phyloP scores from a whole-genome alignment of 345 rosid species.

The Syzygium jambos region DNA sequence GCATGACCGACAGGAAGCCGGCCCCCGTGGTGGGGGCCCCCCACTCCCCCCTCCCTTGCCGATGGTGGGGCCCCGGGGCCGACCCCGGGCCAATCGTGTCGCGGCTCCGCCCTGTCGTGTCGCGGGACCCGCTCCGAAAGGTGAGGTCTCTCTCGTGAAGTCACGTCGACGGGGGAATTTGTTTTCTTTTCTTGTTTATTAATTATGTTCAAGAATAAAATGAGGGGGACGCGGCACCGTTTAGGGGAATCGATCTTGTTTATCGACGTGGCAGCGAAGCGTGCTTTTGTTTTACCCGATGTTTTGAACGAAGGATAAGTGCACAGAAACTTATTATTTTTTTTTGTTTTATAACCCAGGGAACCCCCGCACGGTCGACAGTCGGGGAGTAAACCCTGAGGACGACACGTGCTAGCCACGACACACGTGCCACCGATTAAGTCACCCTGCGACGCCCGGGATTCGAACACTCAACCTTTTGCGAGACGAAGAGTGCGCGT shows the following conservation, averaged over 20 bases:
- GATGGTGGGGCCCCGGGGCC: constrained; percentile 3
- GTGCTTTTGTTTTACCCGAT: not conserved
- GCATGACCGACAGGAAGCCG: constrained; percentile 46
- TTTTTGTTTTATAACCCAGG: too few relatives aligned
- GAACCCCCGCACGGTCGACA: too few relatives aligned
- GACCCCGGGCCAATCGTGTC: constrained; percentile 5
- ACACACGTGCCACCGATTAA: too few relatives aligned
- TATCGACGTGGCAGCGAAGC: not conserved
- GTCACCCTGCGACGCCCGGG: too few relatives aligned
- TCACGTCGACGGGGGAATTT: not conserved
- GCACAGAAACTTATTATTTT: too few relatives aligned
- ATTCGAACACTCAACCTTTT: too few relatives aligned
- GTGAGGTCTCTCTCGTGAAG: not conserved
- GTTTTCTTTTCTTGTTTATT: not conserved
- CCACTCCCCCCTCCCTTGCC: not conserved
- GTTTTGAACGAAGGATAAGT: too few relatives aligned
- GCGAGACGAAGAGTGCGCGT: too few relatives aligned
- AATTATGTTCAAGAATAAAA: not conserved
- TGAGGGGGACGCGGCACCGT: not conserved
- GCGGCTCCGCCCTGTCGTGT: constrained; percentile 1
- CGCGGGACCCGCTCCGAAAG: constrained; percentile 1
- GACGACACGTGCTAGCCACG: too few relatives aligned
- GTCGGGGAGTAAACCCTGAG: too few relatives aligned
- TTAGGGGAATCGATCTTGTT: not conserved
- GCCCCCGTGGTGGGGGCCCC: not conserved